phyloP scores from a whole-genome alignment of 192 early-diverging fungal genomes.

The Backusella sp. region DNA sequence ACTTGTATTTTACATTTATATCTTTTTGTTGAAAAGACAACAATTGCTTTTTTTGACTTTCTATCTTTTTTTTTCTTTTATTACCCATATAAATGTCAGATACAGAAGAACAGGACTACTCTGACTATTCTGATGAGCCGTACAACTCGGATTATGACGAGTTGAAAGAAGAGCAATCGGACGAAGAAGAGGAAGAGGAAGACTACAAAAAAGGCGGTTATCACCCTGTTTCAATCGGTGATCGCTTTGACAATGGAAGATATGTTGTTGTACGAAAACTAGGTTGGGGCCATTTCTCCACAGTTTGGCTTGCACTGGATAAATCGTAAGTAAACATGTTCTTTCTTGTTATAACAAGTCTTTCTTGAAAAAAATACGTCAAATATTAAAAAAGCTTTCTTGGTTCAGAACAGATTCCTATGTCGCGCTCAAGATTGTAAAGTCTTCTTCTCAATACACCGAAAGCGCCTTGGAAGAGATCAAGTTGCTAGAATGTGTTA shows the following conservation, averaged over 20 bases:
- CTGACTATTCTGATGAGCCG: background rate
- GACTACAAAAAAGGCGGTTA: conserved; percentile 94
- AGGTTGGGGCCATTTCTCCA: conserved; percentile 99
- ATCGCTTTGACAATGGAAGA: conserved; percentile 73
- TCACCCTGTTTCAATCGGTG: conserved; percentile 83
- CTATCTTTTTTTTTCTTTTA: background rate
- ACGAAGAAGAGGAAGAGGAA: conserved; percentile 83
- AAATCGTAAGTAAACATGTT: conserved; percentile 42
- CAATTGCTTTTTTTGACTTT: background rate
- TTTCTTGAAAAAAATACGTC: background rate
- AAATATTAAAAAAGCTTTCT: background rate
- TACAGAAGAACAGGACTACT: background rate
- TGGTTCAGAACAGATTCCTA: conserved; percentile 50
- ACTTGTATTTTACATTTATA: background rate
- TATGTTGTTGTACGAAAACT: conserved; percentile 90
- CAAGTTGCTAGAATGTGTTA: conserved; percentile 83
- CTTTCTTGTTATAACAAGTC: background rate
- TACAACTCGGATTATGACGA: background rate
- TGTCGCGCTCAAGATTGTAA: conserved; percentile 95
- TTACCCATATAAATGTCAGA: background rate
- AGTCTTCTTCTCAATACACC: conserved; percentile 90
- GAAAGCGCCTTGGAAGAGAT: conserved; percentile 96
- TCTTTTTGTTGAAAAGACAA: background rate
- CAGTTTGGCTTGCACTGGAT: conserved; percentile 93
- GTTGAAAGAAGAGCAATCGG: conserved; percentile 11